Conservation (phyloP, 169 alveolate species). For the Blepharisma undulans region DNA sequence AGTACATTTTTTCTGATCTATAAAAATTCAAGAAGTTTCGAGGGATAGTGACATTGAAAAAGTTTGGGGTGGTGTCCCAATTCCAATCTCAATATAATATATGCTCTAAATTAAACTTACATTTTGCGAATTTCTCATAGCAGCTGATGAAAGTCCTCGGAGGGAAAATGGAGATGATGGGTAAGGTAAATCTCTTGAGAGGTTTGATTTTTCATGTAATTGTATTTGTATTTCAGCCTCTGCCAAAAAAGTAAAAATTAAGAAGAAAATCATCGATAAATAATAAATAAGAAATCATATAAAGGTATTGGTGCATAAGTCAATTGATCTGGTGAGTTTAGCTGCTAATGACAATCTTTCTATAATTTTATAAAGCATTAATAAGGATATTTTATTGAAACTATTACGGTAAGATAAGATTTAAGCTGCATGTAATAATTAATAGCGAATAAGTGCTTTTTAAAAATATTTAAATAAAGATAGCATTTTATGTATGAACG, state of each 20-base stretch:
- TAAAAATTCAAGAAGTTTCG: neutral
- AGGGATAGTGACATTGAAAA: neutral
- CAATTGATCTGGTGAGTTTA: neutral
- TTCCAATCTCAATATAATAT: neutral
- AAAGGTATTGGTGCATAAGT: neutral
- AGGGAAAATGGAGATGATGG: neutral
- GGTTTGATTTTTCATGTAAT: neutral
- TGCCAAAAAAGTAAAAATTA: neutral
- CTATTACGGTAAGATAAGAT: no score
- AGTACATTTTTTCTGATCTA: neutral
- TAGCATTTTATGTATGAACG: no score
- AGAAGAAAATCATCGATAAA: neutral
- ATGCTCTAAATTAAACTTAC: neutral
- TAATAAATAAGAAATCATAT: no score
- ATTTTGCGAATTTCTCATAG: neutral
- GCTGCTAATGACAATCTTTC: neutral
- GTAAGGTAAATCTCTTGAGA: neutral
- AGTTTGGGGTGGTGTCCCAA: neutral
- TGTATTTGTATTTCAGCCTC: neutral
- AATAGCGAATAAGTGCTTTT: no score
- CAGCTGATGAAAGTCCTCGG: neutral
- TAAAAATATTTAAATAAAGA: no score
- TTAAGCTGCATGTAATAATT: no score
- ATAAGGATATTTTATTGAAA: no score
- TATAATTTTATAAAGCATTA: no score